Evolutionary conservation across 805 yeast species (phyloP), one percentile per base, ranked within the genome.

Genomic region (Ogataea corticis): DNA sequence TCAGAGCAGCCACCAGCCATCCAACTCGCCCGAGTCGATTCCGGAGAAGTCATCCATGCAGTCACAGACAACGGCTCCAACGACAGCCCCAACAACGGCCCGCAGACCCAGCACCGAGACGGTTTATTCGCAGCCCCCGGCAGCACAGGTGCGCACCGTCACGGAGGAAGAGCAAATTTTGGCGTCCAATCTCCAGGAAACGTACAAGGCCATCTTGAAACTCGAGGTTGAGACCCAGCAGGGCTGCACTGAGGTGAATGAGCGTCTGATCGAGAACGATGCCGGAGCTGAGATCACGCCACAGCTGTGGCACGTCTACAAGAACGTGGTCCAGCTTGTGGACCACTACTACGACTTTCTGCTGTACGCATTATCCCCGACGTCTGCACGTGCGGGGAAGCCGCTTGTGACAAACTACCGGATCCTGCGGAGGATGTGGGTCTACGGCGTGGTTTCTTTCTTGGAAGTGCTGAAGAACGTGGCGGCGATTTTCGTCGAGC

Each of bases 341-440:
- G 87, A 86, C 61, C 79, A 83, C 55, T 86, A 85, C 58, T 80
- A 83, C 50, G 89, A 85, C 54, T 85, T 85, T 55, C 63, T 85
- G 33, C 75, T 84, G 12, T 82, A 86, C 15, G 87, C 91, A 1
- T 69, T 85, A 50, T 77, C 83, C 40, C 89, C 90, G 14, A 63
- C 74, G 5, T 70, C 80, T 3, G 83, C 85, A 28, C 83, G 80
- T 59, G 81, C 90, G 2, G 94, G 94, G 2, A 82, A 80, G 58
- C 87, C 85, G 53, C 79, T 87, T 38, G 87, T 87, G 7, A 85
- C 83, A 51, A 77, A 85, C 33, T 86, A 87, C 62, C 80, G 89
- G 62, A 85, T 87, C 34, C 87, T 87, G 29, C 72, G 92, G 56
- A 70, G 94, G 55, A 72, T 87, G 71, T 87, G 94, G 94, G 91